Evolutionary conservation across 2,329 filamentous ascomycete genomes (phyloP).

Genomic region (Trichophyton simii): DNA sequence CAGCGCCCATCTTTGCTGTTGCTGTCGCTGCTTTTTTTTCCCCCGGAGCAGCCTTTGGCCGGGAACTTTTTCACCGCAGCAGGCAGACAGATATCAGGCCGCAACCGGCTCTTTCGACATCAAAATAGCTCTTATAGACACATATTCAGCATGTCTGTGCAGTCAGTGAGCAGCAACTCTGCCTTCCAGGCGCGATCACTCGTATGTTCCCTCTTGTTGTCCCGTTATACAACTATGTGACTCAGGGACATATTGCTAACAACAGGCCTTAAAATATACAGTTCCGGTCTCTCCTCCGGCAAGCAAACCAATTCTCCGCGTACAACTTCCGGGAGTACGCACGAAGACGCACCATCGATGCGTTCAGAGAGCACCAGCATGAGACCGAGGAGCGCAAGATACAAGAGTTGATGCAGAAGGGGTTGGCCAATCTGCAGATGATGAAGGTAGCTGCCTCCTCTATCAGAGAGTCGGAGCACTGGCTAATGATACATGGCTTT

Average conservation of each 20-base stretch:
- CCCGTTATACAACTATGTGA: not conserved
- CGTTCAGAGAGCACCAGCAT: slow-evolving; percentile 67
- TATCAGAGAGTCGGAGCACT: not conserved
- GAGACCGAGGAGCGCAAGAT: slow-evolving; percentile 63
- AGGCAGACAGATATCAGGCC: not conserved
- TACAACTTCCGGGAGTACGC: slow-evolving; percentile 99
- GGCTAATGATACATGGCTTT: not conserved
- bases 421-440: slow-evolving; percentile 71
- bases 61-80: not conserved
- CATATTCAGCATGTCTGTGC: slow-evolving; percentile 31
- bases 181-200: slow-evolving; percentile 38
- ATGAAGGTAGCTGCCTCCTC: slow-evolving; percentile 59
- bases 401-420: slow-evolving; percentile 82
- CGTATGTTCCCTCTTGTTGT: slow-evolving; percentile 19
- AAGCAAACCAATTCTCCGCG: slow-evolving; percentile 72
- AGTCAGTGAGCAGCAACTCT: slow-evolving; percentile 29
- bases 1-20: not conserved
- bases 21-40: not conserved
- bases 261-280: slow-evolving; percentile 25
- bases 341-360: slow-evolving; percentile 75
- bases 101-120: not conserved
- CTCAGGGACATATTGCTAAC: not conserved
- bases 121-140: not conserved
- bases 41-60: not conserved
- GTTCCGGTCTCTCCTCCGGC: slow-evolving; percentile 86